Base-by-base conservation (phyloP, 176 grass and related monocot species). In the Cenchrus fungigraminus region DNA sequence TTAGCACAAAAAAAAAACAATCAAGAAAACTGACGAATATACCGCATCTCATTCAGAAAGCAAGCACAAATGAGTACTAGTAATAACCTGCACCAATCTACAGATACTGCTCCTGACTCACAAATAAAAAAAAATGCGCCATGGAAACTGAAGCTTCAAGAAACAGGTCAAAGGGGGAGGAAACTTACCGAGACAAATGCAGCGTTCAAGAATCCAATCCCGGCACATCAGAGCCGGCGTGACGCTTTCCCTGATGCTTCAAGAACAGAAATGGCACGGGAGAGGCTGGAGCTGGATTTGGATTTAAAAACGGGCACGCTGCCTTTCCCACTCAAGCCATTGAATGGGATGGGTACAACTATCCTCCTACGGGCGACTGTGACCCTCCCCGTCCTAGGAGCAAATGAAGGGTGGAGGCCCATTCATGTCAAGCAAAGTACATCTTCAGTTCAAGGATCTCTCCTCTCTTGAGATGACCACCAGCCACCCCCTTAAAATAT, bases 391-490 rank as follows among this genome's bases (percentile, higher is more conserved):
- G 80, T 90, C 79, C 74, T 90, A 80, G 69, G 79, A 84, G 76
- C 53, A 82, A 86, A 68, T 60, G 57, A 74, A 74, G 45, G 13
- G 46, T 57, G 82, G 25, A 77, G 81, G 77, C 82, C 71, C 85
- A 84, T 91, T 76, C 70, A 84, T 77, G 56, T 46, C 82, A 76
- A 87, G 79, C 22, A 66, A 96, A 96, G 94, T 87, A 88, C 79
- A 80, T 73, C 58, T 47, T 66, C 82, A 89, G 91, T 71, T 79
- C 31, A 59, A 82, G 60, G 74, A 73, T 40, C 37, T 40, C 37
- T 40, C 37, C 37, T 40, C 34, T 82, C 71, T 76, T 57, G 82
- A 86, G 74, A 84, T 83, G 88, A 83, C 84, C 84, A 68, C 12
- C 66, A 64, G 34, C 13, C 34, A 43, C 0, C 9, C n/a, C 78